A percentile compares a stretch with the other conserved stretches of the same genome.
These are phyloP conservation scores for Mucor indicus DNA, from an alignment of 371 early-diverging fungal genomes.

Conservation along the genomic window DNA sequence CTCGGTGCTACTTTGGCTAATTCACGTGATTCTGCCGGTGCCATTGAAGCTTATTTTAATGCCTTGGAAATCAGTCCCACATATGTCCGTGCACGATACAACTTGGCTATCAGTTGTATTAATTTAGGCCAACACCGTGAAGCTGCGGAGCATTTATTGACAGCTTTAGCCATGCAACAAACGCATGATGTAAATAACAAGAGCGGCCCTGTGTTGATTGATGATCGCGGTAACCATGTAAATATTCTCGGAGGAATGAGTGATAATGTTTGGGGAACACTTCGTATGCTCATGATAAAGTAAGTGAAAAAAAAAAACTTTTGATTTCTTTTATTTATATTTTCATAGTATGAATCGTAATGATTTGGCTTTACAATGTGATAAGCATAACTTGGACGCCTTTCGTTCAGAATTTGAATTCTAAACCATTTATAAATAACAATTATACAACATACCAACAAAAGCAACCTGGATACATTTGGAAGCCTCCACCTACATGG, in stretches of 20 bases:
- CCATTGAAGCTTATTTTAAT: conserved; percentile 86
- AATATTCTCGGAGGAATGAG: conserved; percentile 54
- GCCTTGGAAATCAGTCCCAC: conserved; percentile 90
- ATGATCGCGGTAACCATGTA: conserved; percentile 19
- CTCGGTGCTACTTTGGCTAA: conserved; percentile 94
- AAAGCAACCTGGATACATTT: conserved; percentile 1
- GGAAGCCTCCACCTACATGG: conserved; percentile 16
- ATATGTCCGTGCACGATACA: conserved; percentile 92
- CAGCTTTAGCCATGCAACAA: conserved; percentile 76
- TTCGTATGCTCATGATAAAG: conserved; percentile 75
- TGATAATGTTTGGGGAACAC: conserved; percentile 77
- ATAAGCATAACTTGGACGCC: conserved; percentile 61
- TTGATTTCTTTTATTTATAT: not conserved
- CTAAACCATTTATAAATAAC: conserved; percentile 24
- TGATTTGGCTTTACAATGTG: conserved; percentile 70
- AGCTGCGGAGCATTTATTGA: conserved; percentile 87
- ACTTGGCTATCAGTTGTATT: conserved; percentile 88
- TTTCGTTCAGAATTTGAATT: conserved; percentile 81
- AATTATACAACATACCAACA: not conserved
- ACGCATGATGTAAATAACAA: conserved; percentile 51
- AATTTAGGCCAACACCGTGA: conserved; percentile 83
- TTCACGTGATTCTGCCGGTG: conserved; percentile 64
- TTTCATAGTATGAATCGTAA: conserved; percentile 63
- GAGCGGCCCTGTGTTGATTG: conserved; percentile 59
- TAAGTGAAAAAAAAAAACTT: conserved; percentile 7